These are phyloP conservation scores for Entomortierella beljakovae DNA, from an alignment of 192 early-diverging fungal species.

Conservation along the genomic window DNA sequence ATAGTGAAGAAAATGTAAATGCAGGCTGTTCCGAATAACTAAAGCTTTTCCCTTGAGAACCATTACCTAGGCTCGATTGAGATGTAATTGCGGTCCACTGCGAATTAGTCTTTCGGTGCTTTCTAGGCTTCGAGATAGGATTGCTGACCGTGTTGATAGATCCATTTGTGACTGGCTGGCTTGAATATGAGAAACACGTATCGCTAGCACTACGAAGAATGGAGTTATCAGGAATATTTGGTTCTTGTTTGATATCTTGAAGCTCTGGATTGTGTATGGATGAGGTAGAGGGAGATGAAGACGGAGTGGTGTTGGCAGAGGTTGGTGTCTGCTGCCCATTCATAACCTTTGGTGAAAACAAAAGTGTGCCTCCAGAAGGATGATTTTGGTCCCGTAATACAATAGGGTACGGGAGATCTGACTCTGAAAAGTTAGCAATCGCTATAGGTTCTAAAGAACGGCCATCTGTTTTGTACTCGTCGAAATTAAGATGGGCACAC, in stretches of 20 bases:
- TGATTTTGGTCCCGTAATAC: constrained; percentile 40
- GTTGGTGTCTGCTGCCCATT: constrained; percentile 18
- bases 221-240: background rate
- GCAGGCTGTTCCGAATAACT: background rate
- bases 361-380: constrained; percentile 45
- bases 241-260: constrained; percentile 35
- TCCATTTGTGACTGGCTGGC: background rate
- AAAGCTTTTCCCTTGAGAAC: background rate
- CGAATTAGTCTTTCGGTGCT: constrained; percentile 6
- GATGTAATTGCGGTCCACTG: constrained; percentile 25
- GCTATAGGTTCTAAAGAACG: background rate
- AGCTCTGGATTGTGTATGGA: constrained; percentile 35
- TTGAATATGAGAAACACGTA: background rate
- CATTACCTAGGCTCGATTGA: background rate
- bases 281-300: constrained; percentile 35
- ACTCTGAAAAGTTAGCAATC: background rate
- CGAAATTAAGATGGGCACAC: constrained; percentile 43
- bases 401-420: constrained; percentile 26
- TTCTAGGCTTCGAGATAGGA: constrained; percentile 16
- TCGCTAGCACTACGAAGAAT: background rate
- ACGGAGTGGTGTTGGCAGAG: constrained; percentile 19
- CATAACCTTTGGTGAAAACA: constrained; percentile 39
- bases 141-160: background rate
- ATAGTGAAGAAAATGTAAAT: constrained; percentile 43
- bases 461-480: constrained; percentile 22